A percentile compares a stretch with the other conserved stretches of the same genome.
These are phyloP conservation scores for Komagataea norvegica DNA, from an alignment of 1,139 yeast genomes.

Conservation along the genomic window DNA sequence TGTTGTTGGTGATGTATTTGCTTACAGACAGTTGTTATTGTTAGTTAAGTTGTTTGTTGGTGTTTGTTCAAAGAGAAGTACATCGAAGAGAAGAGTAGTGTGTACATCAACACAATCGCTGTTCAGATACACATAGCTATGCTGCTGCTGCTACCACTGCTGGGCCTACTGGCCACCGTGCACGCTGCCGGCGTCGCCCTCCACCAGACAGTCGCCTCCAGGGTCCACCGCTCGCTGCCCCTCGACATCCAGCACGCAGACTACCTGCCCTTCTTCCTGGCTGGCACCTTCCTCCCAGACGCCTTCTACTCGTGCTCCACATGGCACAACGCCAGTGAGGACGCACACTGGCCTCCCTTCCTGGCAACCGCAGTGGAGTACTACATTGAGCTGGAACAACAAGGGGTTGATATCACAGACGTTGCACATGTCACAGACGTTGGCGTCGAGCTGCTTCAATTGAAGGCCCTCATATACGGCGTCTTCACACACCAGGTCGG, in stretches of 20 bases:
- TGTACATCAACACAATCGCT: too few species aligned
- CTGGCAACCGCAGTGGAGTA: conserved; percentile 38
- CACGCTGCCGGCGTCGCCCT: conserved; percentile 23
- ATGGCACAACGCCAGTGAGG: conserved; percentile 47
- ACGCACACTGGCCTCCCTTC: conserved; percentile 63
- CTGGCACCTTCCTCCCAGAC: conserved; percentile 63
- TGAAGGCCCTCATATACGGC: conserved; percentile 52
- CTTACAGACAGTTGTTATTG: too few species aligned
- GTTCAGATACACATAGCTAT: background rate
- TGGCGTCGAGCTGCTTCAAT: conserved; percentile 25
- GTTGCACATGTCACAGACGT: too few species aligned
- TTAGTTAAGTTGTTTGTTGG: conserved; percentile 1
- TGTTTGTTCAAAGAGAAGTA: too few species aligned
- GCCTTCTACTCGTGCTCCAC: conserved; percentile 51
- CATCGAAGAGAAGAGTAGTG: too few species aligned
- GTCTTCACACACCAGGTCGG: conserved; percentile 52
- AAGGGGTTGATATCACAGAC: conserved; percentile 10
- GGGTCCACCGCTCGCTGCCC: conserved; percentile 25
- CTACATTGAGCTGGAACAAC: conserved; percentile 33
- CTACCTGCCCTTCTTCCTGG: conserved; percentile 29
- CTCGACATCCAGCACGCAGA: conserved; percentile 16
- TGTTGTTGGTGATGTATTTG: conserved; percentile 4
- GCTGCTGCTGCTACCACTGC: background rate
- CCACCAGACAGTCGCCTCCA: conserved; percentile 39
- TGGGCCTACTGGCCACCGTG: background rate